Percentiles rank a stretch among this genome's conserved stretches.
phyloP scores from a whole-genome alignment of 495 filamentous ascomycete genomes.

The Aspergillus baeticus region DNA sequence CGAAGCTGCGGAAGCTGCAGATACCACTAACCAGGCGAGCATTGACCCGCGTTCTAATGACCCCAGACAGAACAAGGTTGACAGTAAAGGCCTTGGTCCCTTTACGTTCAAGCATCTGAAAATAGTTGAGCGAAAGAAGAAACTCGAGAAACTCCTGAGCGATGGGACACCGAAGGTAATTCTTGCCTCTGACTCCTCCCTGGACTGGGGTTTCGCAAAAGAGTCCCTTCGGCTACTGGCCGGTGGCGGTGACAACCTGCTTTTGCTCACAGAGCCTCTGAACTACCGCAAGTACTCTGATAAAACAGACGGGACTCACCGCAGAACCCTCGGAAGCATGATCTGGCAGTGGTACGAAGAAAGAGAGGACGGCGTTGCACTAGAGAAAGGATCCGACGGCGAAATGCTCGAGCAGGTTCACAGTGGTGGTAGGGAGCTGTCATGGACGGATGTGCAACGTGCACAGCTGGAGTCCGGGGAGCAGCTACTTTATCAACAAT shows the following conservation, averaged over 20 bases:
- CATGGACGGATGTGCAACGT: conserved; percentile 57
- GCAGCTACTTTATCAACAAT: conserved; percentile 80
- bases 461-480: conserved; percentile 71
- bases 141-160: conserved; percentile 62
- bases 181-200: conserved; percentile 81
- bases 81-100: conserved; percentile 60
- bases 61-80: conserved; percentile 33
- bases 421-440: conserved; percentile 59
- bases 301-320: conserved; percentile 29
- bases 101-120: conserved; percentile 89
- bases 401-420: conserved; percentile 65
- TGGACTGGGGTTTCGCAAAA: conserved; percentile 95
- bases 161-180: conserved; percentile 67
- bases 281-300: conserved; percentile 42
- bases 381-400: conserved; percentile 55
- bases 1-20: conserved; percentile 66
- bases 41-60: conserved; percentile 35
- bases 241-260: conserved; percentile 70
- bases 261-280: conserved; percentile 75
- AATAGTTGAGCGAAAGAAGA: conserved; percentile 72
- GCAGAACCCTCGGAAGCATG: conserved; percentile 50
- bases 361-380: conserved; percentile 58
- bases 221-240: conserved; percentile 76
- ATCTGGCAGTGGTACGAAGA: conserved; percentile 77
- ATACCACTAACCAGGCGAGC: conserved; percentile 42